Evolutionary conservation across 2,329 filamentous ascomycete genomes (phyloP), one percentile per base, ranked within the genome.

Genomic region (Hansfordia pulvinata): DNA sequence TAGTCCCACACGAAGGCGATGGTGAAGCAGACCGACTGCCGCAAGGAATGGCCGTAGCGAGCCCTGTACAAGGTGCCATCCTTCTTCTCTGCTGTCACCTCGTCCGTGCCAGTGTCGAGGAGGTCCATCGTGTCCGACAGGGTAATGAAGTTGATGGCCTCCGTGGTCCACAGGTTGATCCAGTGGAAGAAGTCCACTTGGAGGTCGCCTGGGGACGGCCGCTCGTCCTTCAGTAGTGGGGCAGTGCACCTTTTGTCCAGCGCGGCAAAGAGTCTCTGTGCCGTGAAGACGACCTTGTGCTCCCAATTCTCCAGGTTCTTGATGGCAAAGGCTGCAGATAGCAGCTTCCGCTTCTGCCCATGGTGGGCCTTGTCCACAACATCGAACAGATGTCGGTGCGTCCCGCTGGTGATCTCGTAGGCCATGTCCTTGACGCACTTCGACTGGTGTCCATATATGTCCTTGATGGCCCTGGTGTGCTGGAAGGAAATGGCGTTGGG

Each of bases 281-380:
- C 49, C 41, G 65, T 68, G 33, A 69, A 62, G 9, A 58, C 57
- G 3, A 69, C 62, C 34, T 67, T 69, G 43, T 57, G 55, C 33
- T 68, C 64, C 63, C 63, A 68, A 5, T 47, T 51, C 36, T 66
- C 62, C 1, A 68, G 54, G 34, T 67, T 67, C 44, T 64, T 63
- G 27, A 63, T 37, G 0, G 64, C 63, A 29, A 65, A 68, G 1
- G 64, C 63, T 1, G 53, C 53, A 3, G 61, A 58, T 3, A 70
- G 42, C 2, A 63, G 49, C 30, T 60, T 60, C 14, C 64, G 55
- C 41, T 69, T 68, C 8, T 58, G 49, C 2, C 56, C 50, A 33
- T 70, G 65, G 6, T 69, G 62, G 8, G 47, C 38, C 43, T 62
- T 63, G 37, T 69, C 60, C 7, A 62, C 39, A 3, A 64, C 61